Percentiles rank a stretch among this genome's conserved stretches.
phyloP scores from a whole-genome alignment of 768 basidiomycete species.

The Crepidotus variabilis region DNA sequence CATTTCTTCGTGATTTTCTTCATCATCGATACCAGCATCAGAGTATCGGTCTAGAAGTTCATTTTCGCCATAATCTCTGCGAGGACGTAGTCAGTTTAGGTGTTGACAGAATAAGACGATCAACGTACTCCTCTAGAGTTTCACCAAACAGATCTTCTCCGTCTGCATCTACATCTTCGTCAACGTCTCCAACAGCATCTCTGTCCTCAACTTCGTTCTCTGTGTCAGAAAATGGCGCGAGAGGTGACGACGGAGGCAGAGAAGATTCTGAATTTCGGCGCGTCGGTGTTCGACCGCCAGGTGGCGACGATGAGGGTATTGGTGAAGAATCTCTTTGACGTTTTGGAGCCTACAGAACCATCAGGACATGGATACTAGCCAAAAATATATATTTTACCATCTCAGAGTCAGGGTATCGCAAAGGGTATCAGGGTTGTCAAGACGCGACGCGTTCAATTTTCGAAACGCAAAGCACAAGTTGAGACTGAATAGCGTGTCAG shows the following conservation, averaged over 20 bases:
- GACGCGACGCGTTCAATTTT: conserved; percentile 43
- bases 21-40: conserved; percentile 82
- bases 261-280: conserved; percentile 67
- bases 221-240: conserved; percentile 80
- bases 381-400: conserved; percentile 34
- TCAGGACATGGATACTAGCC: conserved; percentile 11
- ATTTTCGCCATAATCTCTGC: conserved; percentile 84
- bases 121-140: conserved; percentile 62
- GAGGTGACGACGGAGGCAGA: conserved; percentile 83
- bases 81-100: conserved; percentile 6
- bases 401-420: conserved; percentile 7
- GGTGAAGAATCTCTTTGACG: conserved; percentile 59
- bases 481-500: conserved; percentile 16
- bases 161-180: conserved; percentile 75
- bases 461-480: conserved; percentile 6
- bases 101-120: conserved; percentile 3
- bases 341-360: conserved; percentile 40
- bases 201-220: conserved; percentile 76
- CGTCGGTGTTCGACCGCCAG: conserved; percentile 36
- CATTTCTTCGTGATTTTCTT: conserved; percentile 63
- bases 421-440: conserved; percentile 15
- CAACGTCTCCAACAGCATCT: conserved; percentile 59
- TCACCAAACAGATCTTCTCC: conserved; percentile 93
- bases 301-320: conserved; percentile 45
- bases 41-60: conserved; percentile 84